Evolutionary conservation across 176 grass and related monocot genomes (phyloP), one percentile per base, ranked within the genome.

Genomic region (Bromus sterilis): DNA sequence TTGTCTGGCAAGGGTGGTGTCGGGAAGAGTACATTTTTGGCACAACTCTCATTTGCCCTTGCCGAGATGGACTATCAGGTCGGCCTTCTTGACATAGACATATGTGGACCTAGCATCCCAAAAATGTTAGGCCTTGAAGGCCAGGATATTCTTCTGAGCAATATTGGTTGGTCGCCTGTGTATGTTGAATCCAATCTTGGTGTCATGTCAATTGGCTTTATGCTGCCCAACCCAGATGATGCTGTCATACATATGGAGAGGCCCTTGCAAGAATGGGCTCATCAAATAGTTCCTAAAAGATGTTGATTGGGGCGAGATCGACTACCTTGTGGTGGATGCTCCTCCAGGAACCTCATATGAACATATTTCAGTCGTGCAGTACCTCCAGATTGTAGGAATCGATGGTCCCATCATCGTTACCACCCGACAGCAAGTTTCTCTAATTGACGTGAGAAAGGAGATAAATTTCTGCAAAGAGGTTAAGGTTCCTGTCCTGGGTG

Each of bases 1-100:
- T 70, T 96, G 62, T 96, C 93, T 31, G 90, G 93, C 1, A 93
- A 96, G 80, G 90, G 90, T 55, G 93, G 90, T n/a, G 86, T 96
- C 4, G 85, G 88, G 4, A 93, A 96, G 77, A 96, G 90, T 57
- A 96, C 90, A 15, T 92, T 93, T 86, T 90, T 88, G 24, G 88
- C 88, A 8, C 90, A 93, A 37, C 82, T 96, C 13, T 86, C 93
- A 1, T 96, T 96, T 88, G 76, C 92, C 3, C 82, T 94, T 43
- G 84, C 89, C 12, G 89, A 87, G 7, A 78, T 84, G 36, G 81
- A 94, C 49, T 57, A 64, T 69, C 78, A 94, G 77, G 92, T 91
- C 29, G 93, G 90, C 39, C 69, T 90, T 74, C 85, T 90, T 53
- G 93, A 95, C 69, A 90, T 95, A 64, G 90, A 95, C 58, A 92